A percentile compares a stretch with the other conserved stretches of the same genome.
These are phyloP conservation scores for Blechomonas ayalai DNA, from an alignment of 208 protist genomes.

Conservation along the genomic window DNA sequence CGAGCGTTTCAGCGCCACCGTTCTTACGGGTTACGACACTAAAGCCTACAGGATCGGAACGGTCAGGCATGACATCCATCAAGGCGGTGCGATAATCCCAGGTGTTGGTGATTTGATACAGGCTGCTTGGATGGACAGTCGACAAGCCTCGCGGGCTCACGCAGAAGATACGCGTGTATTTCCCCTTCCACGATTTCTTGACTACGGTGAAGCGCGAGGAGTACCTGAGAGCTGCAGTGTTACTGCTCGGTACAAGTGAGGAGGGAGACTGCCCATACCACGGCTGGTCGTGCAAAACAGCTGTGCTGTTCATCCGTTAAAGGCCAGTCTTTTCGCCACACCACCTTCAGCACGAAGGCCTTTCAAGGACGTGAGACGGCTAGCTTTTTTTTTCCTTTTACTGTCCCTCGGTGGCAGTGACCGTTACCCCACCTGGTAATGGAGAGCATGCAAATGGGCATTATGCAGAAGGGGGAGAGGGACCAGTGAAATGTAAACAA, in stretches of 20 bases:
- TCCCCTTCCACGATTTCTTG: conserved; percentile 85
- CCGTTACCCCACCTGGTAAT: no score
- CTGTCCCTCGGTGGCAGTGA: not conserved
- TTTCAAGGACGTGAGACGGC: not conserved
- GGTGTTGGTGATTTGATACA: conserved; percentile 77
- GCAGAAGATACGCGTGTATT: conserved; percentile 83
- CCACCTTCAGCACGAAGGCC: no score
- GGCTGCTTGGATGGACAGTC: conserved; percentile 63
- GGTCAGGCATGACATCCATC: conserved; percentile 29
- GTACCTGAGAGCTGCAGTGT: no score
- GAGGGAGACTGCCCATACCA: no score
- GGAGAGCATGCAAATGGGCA: no score
- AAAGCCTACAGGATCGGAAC: conserved; percentile 29
- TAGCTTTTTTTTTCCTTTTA: conserved; percentile 4
- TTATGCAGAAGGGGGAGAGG: no score
- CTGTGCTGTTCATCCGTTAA: no score
- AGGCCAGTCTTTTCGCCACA: no score
- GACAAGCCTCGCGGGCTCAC: conserved; percentile 40
- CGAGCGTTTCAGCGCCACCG: conserved; percentile 34
- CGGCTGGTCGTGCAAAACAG: no score
- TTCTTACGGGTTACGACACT: conserved; percentile 29
- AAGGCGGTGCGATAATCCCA: conserved; percentile 52
- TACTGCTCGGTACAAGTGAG: no score
- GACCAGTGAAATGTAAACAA: no score
- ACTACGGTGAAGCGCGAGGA: conserved; percentile 63